phyloP scores from a whole-genome alignment of 306 rosid genomes.

The Cicer pinnatifidum region DNA sequence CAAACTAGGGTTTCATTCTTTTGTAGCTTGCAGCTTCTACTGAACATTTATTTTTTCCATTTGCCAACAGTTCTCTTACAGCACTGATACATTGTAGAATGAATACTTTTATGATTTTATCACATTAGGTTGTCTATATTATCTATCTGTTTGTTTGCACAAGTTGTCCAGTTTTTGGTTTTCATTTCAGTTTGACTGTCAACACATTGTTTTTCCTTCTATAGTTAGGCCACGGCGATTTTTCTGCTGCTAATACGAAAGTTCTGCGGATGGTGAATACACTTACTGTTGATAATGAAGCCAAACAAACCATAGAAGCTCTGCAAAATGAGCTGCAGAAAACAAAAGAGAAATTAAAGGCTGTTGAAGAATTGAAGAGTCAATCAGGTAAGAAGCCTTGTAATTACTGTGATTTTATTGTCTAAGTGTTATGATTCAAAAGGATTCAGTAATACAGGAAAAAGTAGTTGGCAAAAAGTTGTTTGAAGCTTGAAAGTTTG shows the following conservation, averaged over 20 bases:
- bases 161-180: constrained; percentile 39
- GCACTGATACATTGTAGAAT: constrained; percentile 8
- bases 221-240: constrained; percentile 85
- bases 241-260: constrained; percentile 82
- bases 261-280: constrained; percentile 96
- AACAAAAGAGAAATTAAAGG: constrained; percentile 89
- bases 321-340: constrained; percentile 80
- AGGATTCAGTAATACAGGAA: constrained; percentile 17
- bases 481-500: constrained; percentile 24
- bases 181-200: constrained; percentile 27
- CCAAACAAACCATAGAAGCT: constrained; percentile 95
- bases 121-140: constrained; percentile 1
- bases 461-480: constrained; percentile 20
- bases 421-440: constrained; percentile 35
- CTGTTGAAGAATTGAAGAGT: constrained; percentile 88
- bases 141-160: constrained; percentile 25
- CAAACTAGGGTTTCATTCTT: constrained; percentile 34
- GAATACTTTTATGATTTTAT: background rate
- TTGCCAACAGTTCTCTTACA: constrained; percentile 1
- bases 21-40: constrained; percentile 5
- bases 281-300: constrained; percentile 82
- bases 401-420: constrained; percentile 11
- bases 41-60: constrained; percentile 5
- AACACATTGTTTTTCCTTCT: constrained; percentile 41
- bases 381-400: constrained; percentile 72